Evolutionary conservation across 805 yeast genomes (phyloP).

Genomic region (Pichia phayaonensis): DNA sequence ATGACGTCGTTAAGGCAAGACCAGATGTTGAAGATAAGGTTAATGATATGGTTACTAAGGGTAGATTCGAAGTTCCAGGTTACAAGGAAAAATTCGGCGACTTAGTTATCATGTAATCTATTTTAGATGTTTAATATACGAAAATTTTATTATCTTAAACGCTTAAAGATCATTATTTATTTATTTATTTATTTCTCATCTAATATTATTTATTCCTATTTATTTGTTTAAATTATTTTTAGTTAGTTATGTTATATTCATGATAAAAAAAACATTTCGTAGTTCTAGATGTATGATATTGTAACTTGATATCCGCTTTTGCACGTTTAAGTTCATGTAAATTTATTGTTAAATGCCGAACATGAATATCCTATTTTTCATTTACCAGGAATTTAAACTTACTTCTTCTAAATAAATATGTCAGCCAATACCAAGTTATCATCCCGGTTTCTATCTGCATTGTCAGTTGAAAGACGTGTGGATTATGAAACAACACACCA

Average conservation of each 20-base stretch:
- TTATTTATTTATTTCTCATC: slow-evolving; percentile 9
- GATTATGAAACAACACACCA: slow-evolving; percentile 42
- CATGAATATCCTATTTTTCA: neutral
- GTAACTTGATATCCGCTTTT: neutral
- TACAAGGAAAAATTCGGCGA: slow-evolving; percentile 98
- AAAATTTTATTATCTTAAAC: slow-evolving; percentile 5
- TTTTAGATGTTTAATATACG: slow-evolving; percentile 4
- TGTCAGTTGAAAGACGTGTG: slow-evolving; percentile 42
- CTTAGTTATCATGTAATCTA: slow-evolving; percentile 75
- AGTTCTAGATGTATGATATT: neutral
- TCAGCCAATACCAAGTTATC: slow-evolving; percentile 25
- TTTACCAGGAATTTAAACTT: neutral
- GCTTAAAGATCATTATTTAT: slow-evolving; percentile 5
- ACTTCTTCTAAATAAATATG: neutral
- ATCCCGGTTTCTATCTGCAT: slow-evolving; percentile 30
- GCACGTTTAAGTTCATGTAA: neutral
- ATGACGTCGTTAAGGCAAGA: slow-evolving; percentile 89
- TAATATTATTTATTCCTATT: slow-evolving; percentile 1
- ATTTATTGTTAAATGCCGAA: too few relatives aligned
- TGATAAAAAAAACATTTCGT: neutral
- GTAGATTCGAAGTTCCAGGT: slow-evolving; percentile 97
- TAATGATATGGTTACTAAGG: slow-evolving; percentile 87
- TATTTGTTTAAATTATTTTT: neutral
- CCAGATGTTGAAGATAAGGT: slow-evolving; percentile 98
- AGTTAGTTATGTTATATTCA: neutral